These are phyloP conservation scores for Paraurostyla sp. DNA, from an alignment of 73 alveolate species.

Conservation along the genomic window DNA sequence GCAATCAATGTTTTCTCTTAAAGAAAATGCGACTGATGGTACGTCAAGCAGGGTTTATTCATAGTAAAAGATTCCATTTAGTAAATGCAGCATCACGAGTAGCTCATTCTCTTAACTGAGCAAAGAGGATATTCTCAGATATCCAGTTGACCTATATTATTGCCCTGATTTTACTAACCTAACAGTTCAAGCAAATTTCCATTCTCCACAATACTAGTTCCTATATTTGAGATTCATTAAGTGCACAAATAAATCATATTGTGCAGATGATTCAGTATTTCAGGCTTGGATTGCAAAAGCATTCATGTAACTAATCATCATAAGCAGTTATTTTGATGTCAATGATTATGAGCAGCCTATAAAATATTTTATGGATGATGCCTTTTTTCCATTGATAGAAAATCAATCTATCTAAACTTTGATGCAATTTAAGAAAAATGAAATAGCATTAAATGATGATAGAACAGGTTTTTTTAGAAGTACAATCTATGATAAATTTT, in stretches of 20 bases:
- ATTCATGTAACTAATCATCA: not conserved
- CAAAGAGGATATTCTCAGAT: not conserved
- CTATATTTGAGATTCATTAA: slow-evolving; percentile 13
- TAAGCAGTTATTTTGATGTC: not conserved
- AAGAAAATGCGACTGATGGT: not conserved
- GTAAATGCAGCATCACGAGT: not conserved
- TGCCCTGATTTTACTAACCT: slow-evolving; percentile 23
- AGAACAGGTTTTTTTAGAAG: not conserved
- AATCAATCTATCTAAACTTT: too few relatives aligned
- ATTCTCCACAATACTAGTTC: slow-evolving; percentile 19
- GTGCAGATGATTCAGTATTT: not conserved
- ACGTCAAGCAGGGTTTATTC: not conserved
- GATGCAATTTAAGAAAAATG: not conserved
- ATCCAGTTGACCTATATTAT: not conserved
- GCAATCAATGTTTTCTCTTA: not conserved
- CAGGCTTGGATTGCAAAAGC: not conserved
- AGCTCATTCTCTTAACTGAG: not conserved
- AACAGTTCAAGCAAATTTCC: not conserved
- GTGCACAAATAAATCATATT: not conserved
- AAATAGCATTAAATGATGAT: not conserved
- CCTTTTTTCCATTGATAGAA: too few relatives aligned
- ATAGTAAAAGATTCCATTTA: slow-evolving; percentile 1
- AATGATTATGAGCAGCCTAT: not conserved
- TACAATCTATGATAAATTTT: not conserved
- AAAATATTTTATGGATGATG: not conserved